phyloP scores from a whole-genome alignment of 1,139 yeast species.

The Zhuliangozyma parablackwelliae region DNA sequence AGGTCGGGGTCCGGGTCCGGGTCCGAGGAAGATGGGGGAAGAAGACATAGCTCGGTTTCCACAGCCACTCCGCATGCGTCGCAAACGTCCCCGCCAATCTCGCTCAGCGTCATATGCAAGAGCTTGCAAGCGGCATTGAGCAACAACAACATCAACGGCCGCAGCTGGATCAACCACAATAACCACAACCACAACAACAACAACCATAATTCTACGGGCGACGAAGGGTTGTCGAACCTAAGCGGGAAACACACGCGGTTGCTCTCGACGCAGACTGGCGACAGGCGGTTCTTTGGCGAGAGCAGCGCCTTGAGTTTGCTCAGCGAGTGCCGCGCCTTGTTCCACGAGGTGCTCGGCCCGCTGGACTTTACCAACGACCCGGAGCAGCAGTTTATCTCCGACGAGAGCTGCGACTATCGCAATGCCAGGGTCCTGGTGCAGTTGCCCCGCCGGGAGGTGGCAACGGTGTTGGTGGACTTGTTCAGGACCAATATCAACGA shows the following conservation, averaged over 20 bases:
- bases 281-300: constrained; percentile 22
- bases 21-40: neutral
- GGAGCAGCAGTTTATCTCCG: constrained; percentile 25
- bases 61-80: no score
- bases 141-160: constrained; percentile 9
- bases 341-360: constrained; percentile 12
- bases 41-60: no score
- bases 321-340: constrained; percentile 20
- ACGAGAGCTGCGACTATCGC: constrained; percentile 19
- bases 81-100: constrained; percentile 17
- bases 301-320: constrained; percentile 21
- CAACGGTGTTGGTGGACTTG: constrained; percentile 23
- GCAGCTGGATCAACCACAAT: neutral
- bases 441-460: constrained; percentile 18
- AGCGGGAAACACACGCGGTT: constrained; percentile 14
- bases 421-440: constrained; percentile 18
- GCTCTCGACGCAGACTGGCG: constrained; percentile 16
- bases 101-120: constrained; percentile 10
- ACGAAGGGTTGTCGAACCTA: constrained; percentile 12
- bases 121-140: constrained; percentile 19
- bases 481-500: constrained; percentile 33
- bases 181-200: neutral
- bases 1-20: constrained; percentile 1
- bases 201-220: neutral
- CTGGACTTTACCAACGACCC: constrained; percentile 30